Evolutionary conservation across 2,329 filamentous ascomycete genomes (phyloP), one percentile per base, ranked within the genome.

Genomic region (Cladophialophora bantiana): DNA sequence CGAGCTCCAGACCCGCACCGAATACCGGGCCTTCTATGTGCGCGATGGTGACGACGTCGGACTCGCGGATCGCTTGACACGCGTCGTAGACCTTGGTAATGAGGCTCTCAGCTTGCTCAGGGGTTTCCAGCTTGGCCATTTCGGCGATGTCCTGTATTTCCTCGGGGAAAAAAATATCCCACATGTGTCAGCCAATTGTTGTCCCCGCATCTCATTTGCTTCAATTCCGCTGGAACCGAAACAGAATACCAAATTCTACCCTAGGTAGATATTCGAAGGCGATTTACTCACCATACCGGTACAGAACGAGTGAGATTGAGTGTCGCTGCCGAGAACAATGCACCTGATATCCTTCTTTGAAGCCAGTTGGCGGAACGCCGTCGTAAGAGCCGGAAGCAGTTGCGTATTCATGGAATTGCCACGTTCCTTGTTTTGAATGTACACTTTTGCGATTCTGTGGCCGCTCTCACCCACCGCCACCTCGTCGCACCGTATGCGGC

Each of bases 91-190:
- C 66, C 12, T 66, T 68, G 6, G 68, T 72, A 62, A 81, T 81
- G 73, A 81, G 80, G 1, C 48, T 54, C 10, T 74, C 65, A 1
- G 80, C 79, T 9, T 77, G 72, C 15, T 52, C 66, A 50, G 64
- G 74, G 13, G 62, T 69, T 7, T 69, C 53, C 34, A 77, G 40
- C 1, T n/a, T n/a, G 7, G 68, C 66, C 73, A 76, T 76, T 50
- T 97, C 94, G 26, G 26, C 26, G 26, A 26, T 26, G 26, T 26
- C 26, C 26, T 26, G 26, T 26, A 26, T 26, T 26, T 26, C 26
- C 26, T 26, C 26, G 26, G 26, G 26, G 26, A 26, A 26, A 26
- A 26, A 26, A 26, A 26, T 26, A 2, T 26, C 26, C 26, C 26
- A 2, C 26, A 26, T 26, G 26, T 2, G 40, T 42, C n/a, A 12